Evolutionary conservation across 2,329 filamentous ascomycete genomes (phyloP), one percentile per base, ranked within the genome.

Genomic region (Aspergillus transmontanensis): DNA sequence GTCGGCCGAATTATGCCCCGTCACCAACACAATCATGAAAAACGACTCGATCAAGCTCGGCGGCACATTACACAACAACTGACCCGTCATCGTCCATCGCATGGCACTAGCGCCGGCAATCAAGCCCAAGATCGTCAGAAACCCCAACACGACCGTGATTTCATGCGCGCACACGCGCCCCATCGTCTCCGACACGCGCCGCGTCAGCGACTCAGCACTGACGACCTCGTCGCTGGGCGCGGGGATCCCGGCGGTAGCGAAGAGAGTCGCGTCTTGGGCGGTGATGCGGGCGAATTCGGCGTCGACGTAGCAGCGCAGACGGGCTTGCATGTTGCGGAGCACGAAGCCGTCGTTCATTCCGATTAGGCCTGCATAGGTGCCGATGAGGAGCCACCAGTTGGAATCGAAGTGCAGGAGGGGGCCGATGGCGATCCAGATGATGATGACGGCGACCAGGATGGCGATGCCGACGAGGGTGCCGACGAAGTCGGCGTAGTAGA

Each of bases 371-470:
- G 80, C 79, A 64, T 82, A 83, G 1, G 81, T 82, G 26, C 81
- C 81, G 57, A 82, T 82, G 34, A 82, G 73, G 1, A 82, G 74
- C 76, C 78, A 81, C 81, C 80, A 82, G 69, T 81, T 81, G 61
- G 74, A 68, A 62, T 75, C 72, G 66, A 80, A 82, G 6, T 71
- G 48, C 62, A 82, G 72, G 3, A 71, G 43, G 11, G 76, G 75
- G 1, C 80, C 81, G 9, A 80, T 72, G 14, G 72, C 68, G 14
- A 81, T 43, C 80, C 81, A 82, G 1, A 72, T 70, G 12, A 70
- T 62, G n/a, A 76, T 67, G 21, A 81, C 78, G 12, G 73, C 55
- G 6, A 75, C 48, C 1, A 80, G 75, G 45, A 82, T 72, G 2
- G 66, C 66, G 28, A 82, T 72, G 1, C 80, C 80, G 10, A 79